Evolutionary conservation across 2,329 filamentous ascomycete species (phyloP).

Genomic region (Lachnellula hyalina): DNA sequence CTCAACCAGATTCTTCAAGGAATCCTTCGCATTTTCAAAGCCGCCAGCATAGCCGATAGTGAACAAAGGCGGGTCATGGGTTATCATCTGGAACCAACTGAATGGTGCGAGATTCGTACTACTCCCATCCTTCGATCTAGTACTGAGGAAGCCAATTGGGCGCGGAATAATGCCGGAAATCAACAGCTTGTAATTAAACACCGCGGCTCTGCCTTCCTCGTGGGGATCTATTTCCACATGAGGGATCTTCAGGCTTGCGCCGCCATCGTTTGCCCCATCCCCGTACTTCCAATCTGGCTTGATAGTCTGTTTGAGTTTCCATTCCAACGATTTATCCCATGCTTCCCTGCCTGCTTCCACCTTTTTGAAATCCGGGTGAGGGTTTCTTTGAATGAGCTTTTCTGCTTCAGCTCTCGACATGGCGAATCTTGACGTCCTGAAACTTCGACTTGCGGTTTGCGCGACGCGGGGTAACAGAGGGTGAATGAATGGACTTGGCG

Average conservation of each 20-base stretch:
- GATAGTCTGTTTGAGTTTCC: slow-evolving; percentile 58
- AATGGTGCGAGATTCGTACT: slow-evolving; percentile 79
- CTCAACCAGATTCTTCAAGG: slow-evolving; percentile 66
- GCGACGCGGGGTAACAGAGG: neutral
- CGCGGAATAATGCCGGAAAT: slow-evolving; percentile 79
- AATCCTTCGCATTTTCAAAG: slow-evolving; percentile 63
- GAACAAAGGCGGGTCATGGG: slow-evolving; percentile 84
- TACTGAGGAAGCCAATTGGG: slow-evolving; percentile 65
- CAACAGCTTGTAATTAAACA: slow-evolving; percentile 86
- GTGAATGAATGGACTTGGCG: neutral
- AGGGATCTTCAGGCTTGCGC: slow-evolving; percentile 40
- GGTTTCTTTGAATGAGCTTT: slow-evolving; percentile 50
- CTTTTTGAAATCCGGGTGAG: slow-evolving; percentile 69
- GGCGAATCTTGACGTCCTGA: slow-evolving; percentile 8
- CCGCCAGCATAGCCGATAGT: slow-evolving; percentile 48
- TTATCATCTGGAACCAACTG: slow-evolving; percentile 77
- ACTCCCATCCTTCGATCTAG: slow-evolving; percentile 52
- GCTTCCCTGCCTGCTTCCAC: slow-evolving; percentile 62
- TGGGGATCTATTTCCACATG: slow-evolving; percentile 82
- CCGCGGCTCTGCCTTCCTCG: slow-evolving; percentile 58
- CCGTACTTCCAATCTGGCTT: slow-evolving; percentile 62
- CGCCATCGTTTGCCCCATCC: slow-evolving; percentile 53
- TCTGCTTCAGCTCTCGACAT: slow-evolving; percentile 34
- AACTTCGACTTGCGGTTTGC: neutral
- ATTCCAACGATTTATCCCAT: slow-evolving; percentile 46